Conservation (phyloP, 176 grass and related monocot species). For the Zea luxurians region DNA sequence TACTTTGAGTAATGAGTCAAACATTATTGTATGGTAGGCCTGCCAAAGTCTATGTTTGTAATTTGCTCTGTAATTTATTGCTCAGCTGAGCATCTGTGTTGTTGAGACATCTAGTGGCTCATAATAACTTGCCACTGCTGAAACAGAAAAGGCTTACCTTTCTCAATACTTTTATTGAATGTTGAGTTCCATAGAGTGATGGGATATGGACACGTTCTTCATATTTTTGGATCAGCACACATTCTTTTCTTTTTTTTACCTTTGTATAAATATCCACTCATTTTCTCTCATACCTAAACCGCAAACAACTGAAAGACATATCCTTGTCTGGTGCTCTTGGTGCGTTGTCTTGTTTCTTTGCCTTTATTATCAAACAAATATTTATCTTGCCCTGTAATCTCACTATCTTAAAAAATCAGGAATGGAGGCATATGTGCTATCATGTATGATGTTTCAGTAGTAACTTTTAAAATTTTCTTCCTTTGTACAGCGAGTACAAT, state of each 20-base stretch:
- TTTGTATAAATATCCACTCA: neutral
- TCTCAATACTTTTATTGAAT: conserved; percentile 11
- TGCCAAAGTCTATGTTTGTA: neutral
- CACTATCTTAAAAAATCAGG: neutral
- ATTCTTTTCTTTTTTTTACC: neutral
- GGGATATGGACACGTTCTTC: neutral
- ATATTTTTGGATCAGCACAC: neutral
- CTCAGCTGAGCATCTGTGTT: neutral
- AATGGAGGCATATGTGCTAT: neutral
- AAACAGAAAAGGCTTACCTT: neutral
- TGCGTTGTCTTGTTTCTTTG: conserved; percentile 15
- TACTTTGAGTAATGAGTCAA: neutral
- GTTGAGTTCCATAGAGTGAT: conserved; percentile 8
- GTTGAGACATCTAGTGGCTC: neutral
- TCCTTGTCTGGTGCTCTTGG: neutral
- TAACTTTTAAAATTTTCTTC: conserved; percentile 22
- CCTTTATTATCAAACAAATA: neutral
- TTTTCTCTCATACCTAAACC: conserved; percentile 18
- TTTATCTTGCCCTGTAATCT: neutral
- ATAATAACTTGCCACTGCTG: neutral
- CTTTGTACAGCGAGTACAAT: conserved; percentile 71
- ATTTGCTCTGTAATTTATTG: neutral
- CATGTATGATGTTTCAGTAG: neutral
- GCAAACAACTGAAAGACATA: conserved; percentile 3
- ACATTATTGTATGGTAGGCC: neutral